A percentile compares a stretch with the other conserved stretches of the same genome.
Conservation (phyloP, 2,329 filamentous ascomycete genomes). For the Cordyceps militaris region DNA sequence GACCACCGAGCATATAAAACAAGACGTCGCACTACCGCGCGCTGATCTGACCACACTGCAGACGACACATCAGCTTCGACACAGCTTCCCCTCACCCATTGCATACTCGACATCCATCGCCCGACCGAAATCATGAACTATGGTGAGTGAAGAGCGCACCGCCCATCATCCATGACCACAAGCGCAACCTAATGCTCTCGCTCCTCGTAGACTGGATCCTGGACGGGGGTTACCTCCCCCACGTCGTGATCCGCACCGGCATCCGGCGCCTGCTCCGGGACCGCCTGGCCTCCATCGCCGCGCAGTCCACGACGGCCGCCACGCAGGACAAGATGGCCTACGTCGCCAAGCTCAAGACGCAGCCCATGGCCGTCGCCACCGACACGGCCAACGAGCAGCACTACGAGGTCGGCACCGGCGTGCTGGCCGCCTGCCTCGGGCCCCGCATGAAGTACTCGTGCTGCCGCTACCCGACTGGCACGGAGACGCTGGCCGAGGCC, state of each 20-base stretch:
- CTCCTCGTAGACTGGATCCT: slow-evolving; percentile 46
- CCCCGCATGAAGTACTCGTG: slow-evolving; percentile 68
- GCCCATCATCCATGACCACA: too few species aligned
- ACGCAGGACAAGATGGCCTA: slow-evolving; percentile 58
- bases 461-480: slow-evolving; percentile 56
- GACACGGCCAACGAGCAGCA: slow-evolving; percentile 60
- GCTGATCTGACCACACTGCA: too few species aligned
- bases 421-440: slow-evolving; percentile 54
- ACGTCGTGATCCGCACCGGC: slow-evolving; percentile 54
- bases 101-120: neutral
- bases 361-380: slow-evolving; percentile 63
- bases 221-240: slow-evolving; percentile 59
- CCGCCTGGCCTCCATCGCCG: slow-evolving; percentile 48
- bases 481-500: slow-evolving; percentile 56
- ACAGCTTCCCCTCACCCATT: neutral
- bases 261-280: slow-evolving; percentile 60
- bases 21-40: neutral
- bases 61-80: too few species aligned
- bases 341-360: slow-evolving; percentile 48
- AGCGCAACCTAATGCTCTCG: neutral
- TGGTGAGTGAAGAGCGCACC: neutral
- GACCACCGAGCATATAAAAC: neutral
- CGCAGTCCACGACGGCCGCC: slow-evolving; percentile 43
- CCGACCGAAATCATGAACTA: neutral
- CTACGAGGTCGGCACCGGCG: slow-evolving; percentile 63